Conservation (phyloP, 306 rosid genomes). For the Canavalia gladiata region DNA sequence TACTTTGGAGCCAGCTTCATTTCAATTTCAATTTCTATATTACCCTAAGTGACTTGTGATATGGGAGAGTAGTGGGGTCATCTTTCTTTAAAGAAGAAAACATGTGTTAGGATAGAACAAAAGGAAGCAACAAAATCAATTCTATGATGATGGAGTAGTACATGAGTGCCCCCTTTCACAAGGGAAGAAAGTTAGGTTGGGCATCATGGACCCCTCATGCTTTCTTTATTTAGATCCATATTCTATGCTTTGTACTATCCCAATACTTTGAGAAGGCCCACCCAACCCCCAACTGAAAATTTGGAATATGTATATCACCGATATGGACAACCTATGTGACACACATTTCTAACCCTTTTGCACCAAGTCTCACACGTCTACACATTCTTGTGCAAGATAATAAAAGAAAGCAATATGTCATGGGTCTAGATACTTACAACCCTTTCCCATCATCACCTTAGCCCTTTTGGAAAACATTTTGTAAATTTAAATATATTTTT, state of each 20-base stretch:
- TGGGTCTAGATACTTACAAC: conserved; percentile 54
- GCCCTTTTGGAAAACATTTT: conserved; percentile 20
- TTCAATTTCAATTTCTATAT: conserved; percentile 46
- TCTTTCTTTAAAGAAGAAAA: conserved; percentile 50
- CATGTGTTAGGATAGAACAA: conserved; percentile 60
- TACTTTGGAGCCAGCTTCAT: conserved; percentile 55
- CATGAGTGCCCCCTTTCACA: conserved; percentile 76
- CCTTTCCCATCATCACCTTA: conserved; percentile 37
- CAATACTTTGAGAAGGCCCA: conserved; percentile 48
- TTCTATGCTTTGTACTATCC: conserved; percentile 69
- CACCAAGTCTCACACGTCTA: conserved; percentile 55
- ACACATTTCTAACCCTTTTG: conserved; percentile 58
- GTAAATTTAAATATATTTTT: no score
- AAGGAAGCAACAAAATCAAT: conserved; percentile 77
- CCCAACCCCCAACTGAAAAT: conserved; percentile 60
- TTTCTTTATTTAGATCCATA: conserved; percentile 65
- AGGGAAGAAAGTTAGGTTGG: conserved; percentile 78
- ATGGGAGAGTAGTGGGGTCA: conserved; percentile 59
- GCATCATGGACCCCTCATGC: conserved; percentile 67
- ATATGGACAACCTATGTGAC: conserved; percentile 68
- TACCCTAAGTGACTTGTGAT: conserved; percentile 55
- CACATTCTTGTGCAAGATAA: conserved; percentile 48
- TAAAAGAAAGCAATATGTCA: conserved; percentile 54
- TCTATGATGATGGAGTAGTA: conserved; percentile 63
- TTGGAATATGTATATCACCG: conserved; percentile 63